Evolutionary conservation across 2,329 filamentous ascomycete species (phyloP).

Genomic region (Fusarium oxysporum): DNA sequence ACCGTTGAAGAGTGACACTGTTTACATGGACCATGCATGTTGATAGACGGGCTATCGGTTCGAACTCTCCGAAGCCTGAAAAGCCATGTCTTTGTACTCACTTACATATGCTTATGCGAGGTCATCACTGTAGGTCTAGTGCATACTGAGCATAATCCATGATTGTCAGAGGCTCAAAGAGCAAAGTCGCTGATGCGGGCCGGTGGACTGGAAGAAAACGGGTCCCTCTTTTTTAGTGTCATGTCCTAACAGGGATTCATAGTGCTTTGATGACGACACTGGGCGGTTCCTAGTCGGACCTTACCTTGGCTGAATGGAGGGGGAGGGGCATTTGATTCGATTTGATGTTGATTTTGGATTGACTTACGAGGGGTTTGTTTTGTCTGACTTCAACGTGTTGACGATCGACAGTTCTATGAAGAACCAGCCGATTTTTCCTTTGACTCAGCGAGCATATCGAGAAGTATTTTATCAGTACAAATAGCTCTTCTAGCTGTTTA

Average conservation of each 20-base stretch:
- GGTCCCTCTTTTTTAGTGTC: slow-evolving; percentile 22
- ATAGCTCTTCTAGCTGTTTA: neutral
- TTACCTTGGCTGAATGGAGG: slow-evolving; percentile 34
- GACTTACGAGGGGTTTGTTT: slow-evolving; percentile 35
- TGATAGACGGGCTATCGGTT: slow-evolving; percentile 32
- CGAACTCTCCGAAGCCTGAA: slow-evolving; percentile 15
- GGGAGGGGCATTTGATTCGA: slow-evolving; percentile 37
- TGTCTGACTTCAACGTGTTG: slow-evolving; percentile 29
- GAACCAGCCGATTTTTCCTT: neutral
- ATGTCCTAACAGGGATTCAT: slow-evolving; percentile 10
- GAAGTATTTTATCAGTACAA: neutral
- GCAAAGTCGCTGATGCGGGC: slow-evolving; percentile 35
- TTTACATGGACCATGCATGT: neutral
- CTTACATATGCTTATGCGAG: slow-evolving; percentile 4
- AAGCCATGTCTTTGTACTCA: neutral
- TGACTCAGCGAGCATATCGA: neutral
- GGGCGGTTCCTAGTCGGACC: slow-evolving; percentile 24
- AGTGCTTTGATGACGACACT: slow-evolving; percentile 43
- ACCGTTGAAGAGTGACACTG: slow-evolving; percentile 8
- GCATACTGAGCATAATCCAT: neutral
- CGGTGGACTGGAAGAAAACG: slow-evolving; percentile 35
- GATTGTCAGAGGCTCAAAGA: slow-evolving; percentile 24
- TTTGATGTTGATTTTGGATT: slow-evolving; percentile 5
- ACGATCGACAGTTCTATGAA: neutral
- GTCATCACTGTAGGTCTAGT: slow-evolving; percentile 6